Evolutionary conservation across 305 asterid genomes (phyloP).

Genomic region (Salvia sclarea): DNA sequence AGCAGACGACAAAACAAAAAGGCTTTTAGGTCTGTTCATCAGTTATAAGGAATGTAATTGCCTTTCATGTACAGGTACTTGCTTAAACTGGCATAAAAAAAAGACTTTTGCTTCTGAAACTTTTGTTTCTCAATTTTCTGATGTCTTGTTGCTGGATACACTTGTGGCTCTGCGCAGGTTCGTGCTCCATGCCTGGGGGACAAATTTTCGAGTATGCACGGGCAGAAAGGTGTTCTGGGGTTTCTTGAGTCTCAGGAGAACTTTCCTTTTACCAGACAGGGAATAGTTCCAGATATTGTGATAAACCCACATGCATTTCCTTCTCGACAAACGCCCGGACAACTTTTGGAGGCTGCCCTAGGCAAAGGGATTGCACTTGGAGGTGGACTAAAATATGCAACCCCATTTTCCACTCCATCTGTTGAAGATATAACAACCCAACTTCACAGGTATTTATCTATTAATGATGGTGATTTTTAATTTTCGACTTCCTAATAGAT

Average conservation of each 20-base stretch:
- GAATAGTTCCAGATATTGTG: slow-evolving; percentile 93
- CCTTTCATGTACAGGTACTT: slow-evolving; percentile 13
- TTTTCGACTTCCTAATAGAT: background rate
- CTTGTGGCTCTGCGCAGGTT: slow-evolving; percentile 52
- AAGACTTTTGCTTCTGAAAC: too few relatives aligned
- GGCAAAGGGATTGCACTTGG: slow-evolving; percentile 91
- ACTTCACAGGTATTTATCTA: slow-evolving; percentile 71
- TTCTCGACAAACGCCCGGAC: slow-evolving; percentile 95
- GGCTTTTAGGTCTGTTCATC: background rate
- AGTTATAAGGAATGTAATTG: slow-evolving; percentile 18
- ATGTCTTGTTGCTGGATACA: background rate
- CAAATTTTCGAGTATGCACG: slow-evolving; percentile 98
- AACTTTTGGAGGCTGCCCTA: slow-evolving; percentile 83
- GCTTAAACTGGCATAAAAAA: background rate
- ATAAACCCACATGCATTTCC: slow-evolving; percentile 98
- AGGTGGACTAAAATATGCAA: slow-evolving; percentile 72
- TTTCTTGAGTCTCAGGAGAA: slow-evolving; percentile 88
- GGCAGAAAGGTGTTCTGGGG: slow-evolving; percentile 96
- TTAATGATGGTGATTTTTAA: background rate
- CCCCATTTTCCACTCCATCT: slow-evolving; percentile 81
- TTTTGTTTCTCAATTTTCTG: background rate
- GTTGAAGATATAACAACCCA: slow-evolving; percentile 71
- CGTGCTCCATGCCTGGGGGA: slow-evolving; percentile 93
- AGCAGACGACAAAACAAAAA: background rate
- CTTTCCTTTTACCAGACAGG: slow-evolving; percentile 81